Percentiles rank a stretch among this genome's conserved stretches.
Evolutionary conservation across 768 basidiomycete genomes (phyloP).

Genomic region (Mycena belliarum): DNA sequence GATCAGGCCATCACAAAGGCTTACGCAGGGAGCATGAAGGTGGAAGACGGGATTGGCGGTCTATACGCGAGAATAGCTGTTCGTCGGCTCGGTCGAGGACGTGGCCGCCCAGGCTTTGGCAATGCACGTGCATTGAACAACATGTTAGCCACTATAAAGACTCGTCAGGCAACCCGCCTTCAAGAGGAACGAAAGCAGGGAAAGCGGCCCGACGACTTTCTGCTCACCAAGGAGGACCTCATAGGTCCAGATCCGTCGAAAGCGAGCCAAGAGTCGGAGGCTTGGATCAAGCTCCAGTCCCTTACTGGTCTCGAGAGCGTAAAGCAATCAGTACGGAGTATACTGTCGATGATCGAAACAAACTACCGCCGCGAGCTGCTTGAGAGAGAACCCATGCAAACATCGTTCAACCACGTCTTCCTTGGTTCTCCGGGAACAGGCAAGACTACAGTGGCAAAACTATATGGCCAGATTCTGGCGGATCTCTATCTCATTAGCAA

Average conservation of each 20-base stretch:
- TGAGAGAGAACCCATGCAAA: slow-evolving; percentile 52
- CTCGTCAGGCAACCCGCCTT: slow-evolving; percentile 57
- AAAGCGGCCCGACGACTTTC: slow-evolving; percentile 45
- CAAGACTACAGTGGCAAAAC: slow-evolving; percentile 67
- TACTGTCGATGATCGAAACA: slow-evolving; percentile 46
- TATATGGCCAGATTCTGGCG: slow-evolving; percentile 64
- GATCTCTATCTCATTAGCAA: slow-evolving; percentile 69
- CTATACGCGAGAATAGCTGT: slow-evolving; percentile 58
- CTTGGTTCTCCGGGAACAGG: slow-evolving; percentile 71
- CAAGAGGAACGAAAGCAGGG: slow-evolving; percentile 42
- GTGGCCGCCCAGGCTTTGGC: slow-evolving; percentile 62
- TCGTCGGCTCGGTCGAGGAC: slow-evolving; percentile 60
- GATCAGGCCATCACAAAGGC: slow-evolving; percentile 46
- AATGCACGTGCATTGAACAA: slow-evolving; percentile 65
- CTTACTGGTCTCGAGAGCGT: slow-evolving; percentile 59
- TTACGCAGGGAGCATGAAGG: slow-evolving; percentile 50
- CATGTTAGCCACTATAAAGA: slow-evolving; percentile 44
- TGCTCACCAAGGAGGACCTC: slow-evolving; percentile 53
- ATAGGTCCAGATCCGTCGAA: slow-evolving; percentile 65
- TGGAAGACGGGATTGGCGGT: slow-evolving; percentile 56
- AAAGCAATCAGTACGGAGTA: slow-evolving; percentile 51
- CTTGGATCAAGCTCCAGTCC: slow-evolving; percentile 53
- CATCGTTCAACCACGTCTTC: slow-evolving; percentile 67
- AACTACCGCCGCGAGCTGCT: slow-evolving; percentile 63
- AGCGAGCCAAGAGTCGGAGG: slow-evolving; percentile 43